Percentiles rank a stretch among this genome's conserved stretches.
Evolutionary conservation across 1,139 yeast genomes (phyloP).

Genomic region (Yamadazyma triangularis): DNA sequence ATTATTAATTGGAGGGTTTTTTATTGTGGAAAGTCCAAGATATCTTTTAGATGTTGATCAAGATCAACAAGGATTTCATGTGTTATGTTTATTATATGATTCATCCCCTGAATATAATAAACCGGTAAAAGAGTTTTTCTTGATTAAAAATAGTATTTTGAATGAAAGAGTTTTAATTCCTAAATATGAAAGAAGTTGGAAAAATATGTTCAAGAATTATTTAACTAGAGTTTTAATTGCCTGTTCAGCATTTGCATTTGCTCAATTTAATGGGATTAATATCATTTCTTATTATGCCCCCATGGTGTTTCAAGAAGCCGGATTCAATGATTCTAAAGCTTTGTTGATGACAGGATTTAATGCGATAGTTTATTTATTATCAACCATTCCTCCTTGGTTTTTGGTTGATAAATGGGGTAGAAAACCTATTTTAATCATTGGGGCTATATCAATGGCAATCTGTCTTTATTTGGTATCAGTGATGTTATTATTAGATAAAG

Average conservation of each 20-base stretch:
- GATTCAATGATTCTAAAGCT: constrained; percentile 46
- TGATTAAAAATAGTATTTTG: constrained; percentile 77
- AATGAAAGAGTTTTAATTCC: constrained; percentile 40
- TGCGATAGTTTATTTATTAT: constrained; percentile 41
- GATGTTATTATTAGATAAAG: constrained; percentile 32
- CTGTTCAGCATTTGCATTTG: constrained; percentile 49
- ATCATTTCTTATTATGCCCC: constrained; percentile 55
- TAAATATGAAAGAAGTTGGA: constrained; percentile 41
- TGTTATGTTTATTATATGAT: constrained; percentile 75
- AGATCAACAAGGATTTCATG: constrained; percentile 58
- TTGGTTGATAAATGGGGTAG: constrained; percentile 53
- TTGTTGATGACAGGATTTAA: constrained; percentile 52
- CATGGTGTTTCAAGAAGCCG: constrained; percentile 50
- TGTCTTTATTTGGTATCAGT: constrained; percentile 39
- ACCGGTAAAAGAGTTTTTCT: constrained; percentile 53
- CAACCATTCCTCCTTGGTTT: constrained; percentile 54
- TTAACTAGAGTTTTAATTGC: constrained; percentile 40
- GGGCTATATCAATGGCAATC: constrained; percentile 45
- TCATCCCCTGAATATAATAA: constrained; percentile 47
- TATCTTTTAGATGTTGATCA: constrained; percentile 49
- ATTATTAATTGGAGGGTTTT: constrained; percentile 47
- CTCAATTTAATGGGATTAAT: constrained; percentile 55
- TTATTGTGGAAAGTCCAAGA: constrained; percentile 53
- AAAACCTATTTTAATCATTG: constrained; percentile 46
- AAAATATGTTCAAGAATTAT: constrained; percentile 36